Percentiles rank a stretch among this genome's conserved stretches.
These are phyloP conservation scores for Cladosporium phlei DNA, from an alignment of 2,329 filamentous ascomycete genomes.

Conservation along the genomic window DNA sequence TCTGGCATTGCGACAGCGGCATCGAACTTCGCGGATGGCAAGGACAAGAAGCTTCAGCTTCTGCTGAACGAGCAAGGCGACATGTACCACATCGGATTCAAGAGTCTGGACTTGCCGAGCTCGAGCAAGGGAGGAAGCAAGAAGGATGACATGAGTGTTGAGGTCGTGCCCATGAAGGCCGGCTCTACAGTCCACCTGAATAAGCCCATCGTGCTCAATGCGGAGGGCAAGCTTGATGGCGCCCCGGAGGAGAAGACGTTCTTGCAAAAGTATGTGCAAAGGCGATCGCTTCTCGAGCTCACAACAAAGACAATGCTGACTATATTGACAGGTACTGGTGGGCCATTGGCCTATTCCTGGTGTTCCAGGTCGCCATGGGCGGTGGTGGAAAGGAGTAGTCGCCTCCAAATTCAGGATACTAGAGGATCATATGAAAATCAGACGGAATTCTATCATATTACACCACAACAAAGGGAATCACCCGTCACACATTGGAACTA, in stretches of 20 bases:
- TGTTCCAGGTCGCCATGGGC: conserved; percentile 43
- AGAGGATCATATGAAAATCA: too few relatives aligned
- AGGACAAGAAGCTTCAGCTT: conserved; percentile 41
- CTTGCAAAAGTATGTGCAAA: conserved; percentile 44
- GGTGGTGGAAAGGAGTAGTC: conserved; percentile 25
- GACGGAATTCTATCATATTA: too few relatives aligned
- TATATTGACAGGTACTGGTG: conserved; percentile 46
- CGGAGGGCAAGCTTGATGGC: conserved; percentile 48
- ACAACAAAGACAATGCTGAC: conserved; percentile 17
- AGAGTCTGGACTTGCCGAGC: conserved; percentile 26
- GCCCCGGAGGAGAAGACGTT: conserved; percentile 47
- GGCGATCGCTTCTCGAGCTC: background rate
- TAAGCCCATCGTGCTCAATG: conserved; percentile 53
- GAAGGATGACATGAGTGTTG: conserved; percentile 38
- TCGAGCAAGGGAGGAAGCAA: conserved; percentile 15
- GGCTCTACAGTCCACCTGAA: conserved; percentile 45
- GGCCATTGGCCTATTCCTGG: conserved; percentile 44
- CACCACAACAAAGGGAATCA: too few relatives aligned
- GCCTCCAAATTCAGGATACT: too few relatives aligned
- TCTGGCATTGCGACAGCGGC: conserved; percentile 44
- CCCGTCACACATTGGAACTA: background rate
- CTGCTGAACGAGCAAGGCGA: conserved; percentile 41
- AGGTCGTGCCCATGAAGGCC: conserved; percentile 35
- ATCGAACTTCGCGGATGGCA: conserved; percentile 38
- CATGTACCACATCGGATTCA: conserved; percentile 44